A percentile compares a stretch with the other conserved stretches of the same genome.
Evolutionary conservation across 148 eudicot species (phyloP).

Genomic region (Rhododendron molle): DNA sequence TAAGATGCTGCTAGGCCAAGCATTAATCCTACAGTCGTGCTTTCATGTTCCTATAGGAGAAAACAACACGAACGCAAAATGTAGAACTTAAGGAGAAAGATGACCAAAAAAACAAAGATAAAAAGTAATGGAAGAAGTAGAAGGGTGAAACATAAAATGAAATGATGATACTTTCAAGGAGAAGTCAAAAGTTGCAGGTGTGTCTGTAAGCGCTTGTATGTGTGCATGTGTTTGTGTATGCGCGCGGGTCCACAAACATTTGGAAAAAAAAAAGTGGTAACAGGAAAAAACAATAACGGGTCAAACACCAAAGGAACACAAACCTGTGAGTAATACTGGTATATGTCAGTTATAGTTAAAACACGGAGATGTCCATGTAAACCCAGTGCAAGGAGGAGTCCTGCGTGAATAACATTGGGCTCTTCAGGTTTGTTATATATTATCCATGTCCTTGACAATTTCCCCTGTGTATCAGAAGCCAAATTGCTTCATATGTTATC

Average conservation of each 20-base stretch:
- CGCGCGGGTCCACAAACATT: too few relatives aligned
- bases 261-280: not conserved
- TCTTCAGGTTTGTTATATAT: conserved; percentile 88
- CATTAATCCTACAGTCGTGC: conserved; percentile 95
- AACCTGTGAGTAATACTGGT: conserved; percentile 79
- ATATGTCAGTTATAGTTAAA: conserved; percentile 74
- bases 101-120: not conserved
- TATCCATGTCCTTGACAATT: conserved; percentile 96
- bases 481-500: not conserved
- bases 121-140: not conserved
- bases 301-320: not conserved
- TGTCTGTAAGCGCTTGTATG: not conserved
- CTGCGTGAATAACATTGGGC: conserved; percentile 83
- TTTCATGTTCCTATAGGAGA: conserved; percentile 73
- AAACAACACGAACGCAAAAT: not conserved
- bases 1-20: conserved; percentile 98
- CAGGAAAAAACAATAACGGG: not conserved
- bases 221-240: not conserved
- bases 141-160: not conserved
- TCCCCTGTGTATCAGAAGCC: conserved; percentile 53
- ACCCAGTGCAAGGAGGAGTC: conserved; percentile 92
- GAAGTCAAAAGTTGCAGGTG: not conserved
- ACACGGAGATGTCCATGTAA: conserved; percentile 86
- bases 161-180: not conserved
- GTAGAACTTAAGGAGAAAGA: not conserved